phyloP scores from a whole-genome alignment of 805 yeast species.

The Yarrowia deformans region DNA sequence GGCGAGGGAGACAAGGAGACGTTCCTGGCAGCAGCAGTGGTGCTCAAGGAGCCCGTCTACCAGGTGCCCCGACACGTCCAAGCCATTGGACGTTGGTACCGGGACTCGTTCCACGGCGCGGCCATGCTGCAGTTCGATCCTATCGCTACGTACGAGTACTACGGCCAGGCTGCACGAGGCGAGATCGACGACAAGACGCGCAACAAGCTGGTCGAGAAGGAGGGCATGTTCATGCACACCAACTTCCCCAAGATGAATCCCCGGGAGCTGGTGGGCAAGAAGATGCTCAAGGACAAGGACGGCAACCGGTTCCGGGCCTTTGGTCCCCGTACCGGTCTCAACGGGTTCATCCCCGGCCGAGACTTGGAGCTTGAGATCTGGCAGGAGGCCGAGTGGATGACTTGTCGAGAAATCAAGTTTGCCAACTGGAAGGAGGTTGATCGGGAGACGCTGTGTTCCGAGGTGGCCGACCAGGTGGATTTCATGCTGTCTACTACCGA shows the following conservation, averaged over 20 bases:
- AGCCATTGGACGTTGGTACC: constrained; percentile 52
- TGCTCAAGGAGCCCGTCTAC: constrained; percentile 64
- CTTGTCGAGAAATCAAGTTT: constrained; percentile 42
- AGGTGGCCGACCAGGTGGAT: constrained; percentile 38
- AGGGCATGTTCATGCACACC: constrained; percentile 64
- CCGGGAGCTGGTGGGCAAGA: constrained; percentile 55
- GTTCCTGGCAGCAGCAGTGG: constrained; percentile 73
- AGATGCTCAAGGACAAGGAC: constrained; percentile 54
- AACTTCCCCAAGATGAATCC: constrained; percentile 74
- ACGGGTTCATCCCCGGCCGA: constrained; percentile 37
- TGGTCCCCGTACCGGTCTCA: constrained; percentile 54
- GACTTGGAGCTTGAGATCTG: constrained; percentile 44
- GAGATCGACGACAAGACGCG: constrained; percentile 16
- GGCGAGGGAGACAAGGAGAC: constrained; percentile 91
- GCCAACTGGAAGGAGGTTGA: constrained; percentile 42
- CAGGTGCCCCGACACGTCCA: constrained; percentile 54
- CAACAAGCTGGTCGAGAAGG: constrained; percentile 37
- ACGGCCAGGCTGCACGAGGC: not conserved
- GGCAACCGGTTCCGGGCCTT: constrained; percentile 63
- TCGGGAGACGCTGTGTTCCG: constrained; percentile 25
- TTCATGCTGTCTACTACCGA: constrained; percentile 25
- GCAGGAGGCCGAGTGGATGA: constrained; percentile 44
- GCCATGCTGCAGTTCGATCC: constrained; percentile 84
- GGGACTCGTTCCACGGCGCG: constrained; percentile 60
- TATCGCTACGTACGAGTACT: constrained; percentile 58